phyloP scores from a whole-genome alignment of 345 rosid species.

The Dimocarpus longan region DNA sequence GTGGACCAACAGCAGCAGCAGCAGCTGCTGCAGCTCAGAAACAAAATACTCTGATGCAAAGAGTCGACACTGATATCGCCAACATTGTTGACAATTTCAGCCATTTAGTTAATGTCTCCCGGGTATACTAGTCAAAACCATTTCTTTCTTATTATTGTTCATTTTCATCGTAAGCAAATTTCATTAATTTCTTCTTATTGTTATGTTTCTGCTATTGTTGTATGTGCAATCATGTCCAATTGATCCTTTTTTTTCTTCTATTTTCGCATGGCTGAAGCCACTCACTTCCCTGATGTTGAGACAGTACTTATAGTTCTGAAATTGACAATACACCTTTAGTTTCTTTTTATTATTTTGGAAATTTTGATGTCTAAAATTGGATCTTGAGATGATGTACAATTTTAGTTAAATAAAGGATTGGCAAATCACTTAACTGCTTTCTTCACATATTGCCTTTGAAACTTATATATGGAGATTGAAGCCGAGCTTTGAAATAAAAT shows the following conservation, averaged over 20 bases:
- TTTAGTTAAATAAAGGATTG: background rate
- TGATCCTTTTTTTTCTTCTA: background rate
- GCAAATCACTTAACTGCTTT: background rate
- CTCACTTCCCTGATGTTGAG: background rate
- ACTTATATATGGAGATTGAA: background rate
- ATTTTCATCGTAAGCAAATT: too few species aligned
- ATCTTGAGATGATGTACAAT: background rate
- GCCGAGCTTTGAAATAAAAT: too few species aligned
- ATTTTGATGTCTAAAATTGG: too few species aligned
- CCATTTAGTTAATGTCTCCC: constrained; percentile 77
- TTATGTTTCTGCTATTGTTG: too few species aligned
- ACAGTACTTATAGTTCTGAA: background rate
- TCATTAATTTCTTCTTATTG: too few species aligned
- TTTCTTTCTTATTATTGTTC: background rate
- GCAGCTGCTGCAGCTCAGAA: constrained; percentile 82
- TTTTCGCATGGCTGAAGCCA: background rate
- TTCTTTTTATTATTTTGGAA: too few species aligned
- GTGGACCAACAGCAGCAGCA: constrained; percentile 79
- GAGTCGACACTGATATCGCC: constrained; percentile 81
- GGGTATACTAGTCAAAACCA: constrained; percentile 37
- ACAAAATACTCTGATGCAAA: constrained; percentile 83
- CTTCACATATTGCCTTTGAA: background rate
- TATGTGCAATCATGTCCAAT: too few species aligned
- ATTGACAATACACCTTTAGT: background rate
- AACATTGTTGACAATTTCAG: constrained; percentile 80